phyloP scores from a whole-genome alignment of 148 eudicot species.

The Persicaria maculosa region DNA sequence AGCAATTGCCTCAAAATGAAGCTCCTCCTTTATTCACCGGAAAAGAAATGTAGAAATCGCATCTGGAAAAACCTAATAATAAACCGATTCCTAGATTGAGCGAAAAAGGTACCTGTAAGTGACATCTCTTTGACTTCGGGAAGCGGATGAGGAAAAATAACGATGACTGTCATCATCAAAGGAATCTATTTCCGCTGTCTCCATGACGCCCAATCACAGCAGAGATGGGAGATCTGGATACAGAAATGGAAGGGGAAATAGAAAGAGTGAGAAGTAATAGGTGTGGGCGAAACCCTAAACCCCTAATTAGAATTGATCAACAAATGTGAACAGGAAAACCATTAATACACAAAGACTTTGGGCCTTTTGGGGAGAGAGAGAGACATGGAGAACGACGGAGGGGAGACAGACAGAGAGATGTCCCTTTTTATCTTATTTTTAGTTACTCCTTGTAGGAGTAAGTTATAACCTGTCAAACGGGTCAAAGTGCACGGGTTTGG shows the following conservation, averaged over 20 bases:
- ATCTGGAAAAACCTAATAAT: not conserved
- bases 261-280: not conserved
- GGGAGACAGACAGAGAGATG: not conserved
- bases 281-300: not conserved
- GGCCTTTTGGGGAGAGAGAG: not conserved
- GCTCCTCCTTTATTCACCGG: not conserved
- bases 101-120: conserved; percentile 31
- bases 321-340: conserved; percentile 4
- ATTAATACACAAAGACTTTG: not conserved
- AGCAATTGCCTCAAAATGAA: not conserved
- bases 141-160: conserved; percentile 19
- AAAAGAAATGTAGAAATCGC: not conserved
- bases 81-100: not conserved
- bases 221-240: not conserved
- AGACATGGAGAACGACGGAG: not conserved
- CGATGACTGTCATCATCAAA: conserved; percentile 16
- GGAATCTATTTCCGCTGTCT: conserved; percentile 10
- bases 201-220: not conserved
- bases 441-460: no score
- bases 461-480: no score
- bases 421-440: not conserved
- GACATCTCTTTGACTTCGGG: conserved; percentile 33
- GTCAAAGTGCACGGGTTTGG: no score
- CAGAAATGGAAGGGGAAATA: not conserved
- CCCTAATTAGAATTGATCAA: not conserved